Evolutionary conservation across 2,329 filamentous ascomycete genomes (phyloP).

Genomic region (Aureobasidium namibiae): DNA sequence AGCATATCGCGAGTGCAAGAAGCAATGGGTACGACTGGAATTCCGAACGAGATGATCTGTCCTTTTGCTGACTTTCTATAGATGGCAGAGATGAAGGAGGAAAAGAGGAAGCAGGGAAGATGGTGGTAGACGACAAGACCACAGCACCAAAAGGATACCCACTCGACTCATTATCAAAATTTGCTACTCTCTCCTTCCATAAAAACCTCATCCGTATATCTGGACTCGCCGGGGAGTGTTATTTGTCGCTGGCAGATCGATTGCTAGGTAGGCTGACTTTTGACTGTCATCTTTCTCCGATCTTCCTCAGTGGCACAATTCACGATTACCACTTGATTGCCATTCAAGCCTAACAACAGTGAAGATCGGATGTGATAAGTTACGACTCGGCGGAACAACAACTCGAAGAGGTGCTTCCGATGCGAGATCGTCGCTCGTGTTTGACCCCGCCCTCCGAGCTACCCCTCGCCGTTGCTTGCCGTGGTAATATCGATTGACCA

Average conservation of each 20-base stretch:
- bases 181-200: not conserved
- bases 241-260: not conserved
- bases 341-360: not conserved
- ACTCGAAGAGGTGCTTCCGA: not conserved
- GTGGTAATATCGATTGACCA: not conserved
- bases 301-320: too few relatives aligned
- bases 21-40: constrained; percentile 66
- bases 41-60: constrained; percentile 12
- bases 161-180: not conserved
- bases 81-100: constrained; percentile 40
- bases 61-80: constrained; percentile 17
- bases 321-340: not conserved
- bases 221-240: not conserved
- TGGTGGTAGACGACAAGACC: constrained; percentile 24
- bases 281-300: too few relatives aligned
- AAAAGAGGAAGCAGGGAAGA: constrained; percentile 31
- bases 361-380: not conserved
- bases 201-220: not conserved
- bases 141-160: not conserved
- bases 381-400: not conserved
- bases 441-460: not conserved
- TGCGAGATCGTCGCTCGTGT: not conserved
- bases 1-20: constrained; percentile 90
- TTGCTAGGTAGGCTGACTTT: not conserved
- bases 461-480: not conserved